Conservation (phyloP, 768 basidiomycete genomes). For the Cystoderma amianthinum region DNA sequence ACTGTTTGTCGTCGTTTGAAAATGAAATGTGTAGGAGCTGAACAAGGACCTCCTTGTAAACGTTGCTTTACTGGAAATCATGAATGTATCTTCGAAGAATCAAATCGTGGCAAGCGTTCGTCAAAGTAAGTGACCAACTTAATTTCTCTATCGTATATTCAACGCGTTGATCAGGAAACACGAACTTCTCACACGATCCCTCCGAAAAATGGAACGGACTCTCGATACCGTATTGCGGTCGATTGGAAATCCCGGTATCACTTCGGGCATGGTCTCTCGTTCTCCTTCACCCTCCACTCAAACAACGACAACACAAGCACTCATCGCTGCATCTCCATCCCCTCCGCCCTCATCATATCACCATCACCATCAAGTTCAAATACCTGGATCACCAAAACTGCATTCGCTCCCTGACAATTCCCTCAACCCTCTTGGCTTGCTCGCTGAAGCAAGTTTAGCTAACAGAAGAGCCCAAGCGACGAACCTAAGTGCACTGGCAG, state of each 20-base stretch:
- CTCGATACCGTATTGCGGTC: constrained; percentile 89
- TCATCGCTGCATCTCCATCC: constrained; percentile 45
- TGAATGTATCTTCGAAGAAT: constrained; percentile 96
- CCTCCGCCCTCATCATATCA: constrained; percentile 27
- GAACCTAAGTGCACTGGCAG: constrained; percentile 29
- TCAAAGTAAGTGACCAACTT: constrained; percentile 50
- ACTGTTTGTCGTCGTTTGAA: constrained; percentile 88
- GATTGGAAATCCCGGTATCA: constrained; percentile 77
- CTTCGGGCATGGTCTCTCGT: constrained; percentile 75
- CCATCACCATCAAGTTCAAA: constrained; percentile 20
- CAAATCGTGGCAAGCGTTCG: constrained; percentile 87
- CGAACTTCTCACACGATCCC: constrained; percentile 70
- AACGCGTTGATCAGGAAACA: constrained; percentile 58
- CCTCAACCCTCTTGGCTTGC: constrained; percentile 85
- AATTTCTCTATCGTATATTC: constrained; percentile 13
- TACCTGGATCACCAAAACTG: constrained; percentile 71
- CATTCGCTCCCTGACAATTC: constrained; percentile 90
- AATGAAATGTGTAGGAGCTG: constrained; percentile 91
- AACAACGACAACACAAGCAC: constrained; percentile 46
- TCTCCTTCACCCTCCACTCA: constrained; percentile 67
- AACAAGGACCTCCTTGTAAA: constrained; percentile 88
- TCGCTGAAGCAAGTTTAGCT: constrained; percentile 85
- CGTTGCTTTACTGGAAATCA: constrained; percentile 73
- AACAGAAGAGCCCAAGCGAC: constrained; percentile 57
- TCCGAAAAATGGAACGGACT: constrained; percentile 88